Conservation (phyloP, 352 stramenopile genomes). For the Globisporangium nunn region DNA sequence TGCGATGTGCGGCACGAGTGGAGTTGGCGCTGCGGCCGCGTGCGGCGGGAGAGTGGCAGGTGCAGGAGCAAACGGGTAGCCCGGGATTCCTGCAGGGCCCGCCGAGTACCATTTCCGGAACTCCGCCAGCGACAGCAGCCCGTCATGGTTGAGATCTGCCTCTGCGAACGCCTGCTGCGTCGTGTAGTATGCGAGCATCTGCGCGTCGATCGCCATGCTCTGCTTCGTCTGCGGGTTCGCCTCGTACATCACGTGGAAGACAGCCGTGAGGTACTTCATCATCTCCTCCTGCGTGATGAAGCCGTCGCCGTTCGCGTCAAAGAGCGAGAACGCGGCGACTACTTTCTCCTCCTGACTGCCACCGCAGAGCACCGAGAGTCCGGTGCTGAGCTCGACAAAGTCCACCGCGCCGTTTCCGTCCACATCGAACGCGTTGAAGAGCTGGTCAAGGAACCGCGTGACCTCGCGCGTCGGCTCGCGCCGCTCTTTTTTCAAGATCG, state of each 20-base stretch:
- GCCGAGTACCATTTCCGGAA: conserved; percentile 74
- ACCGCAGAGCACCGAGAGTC: conserved; percentile 69
- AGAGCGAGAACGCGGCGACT: conserved; percentile 71
- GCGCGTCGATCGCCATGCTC: conserved; percentile 41
- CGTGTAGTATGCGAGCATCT: conserved; percentile 59
- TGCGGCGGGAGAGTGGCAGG: background rate
- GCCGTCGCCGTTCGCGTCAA: conserved; percentile 76
- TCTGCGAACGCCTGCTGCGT: conserved; percentile 78
- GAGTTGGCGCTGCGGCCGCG: background rate
- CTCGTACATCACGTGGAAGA: conserved; percentile 69
- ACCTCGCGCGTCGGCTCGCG: conserved; percentile 43
- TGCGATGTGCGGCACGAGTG: conserved; percentile 1
- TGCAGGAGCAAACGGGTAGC: conserved; percentile 1
- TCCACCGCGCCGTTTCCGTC: conserved; percentile 63
- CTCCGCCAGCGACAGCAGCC: conserved; percentile 68
- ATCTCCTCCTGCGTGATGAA: conserved; percentile 83
- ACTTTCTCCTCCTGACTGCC: conserved; percentile 75
- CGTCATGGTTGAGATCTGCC: conserved; percentile 81
- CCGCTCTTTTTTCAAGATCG: conserved; percentile 53
- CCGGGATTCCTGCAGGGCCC: conserved; percentile 1
- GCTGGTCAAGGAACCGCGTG: conserved; percentile 48
- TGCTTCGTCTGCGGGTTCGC: conserved; percentile 23
- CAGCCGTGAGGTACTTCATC: conserved; percentile 65
- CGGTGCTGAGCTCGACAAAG: conserved; percentile 70
- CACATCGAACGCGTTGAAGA: conserved; percentile 77